phyloP scores from a whole-genome alignment of 441 rosid species.

The Euphorbia schlechtendalii region DNA sequence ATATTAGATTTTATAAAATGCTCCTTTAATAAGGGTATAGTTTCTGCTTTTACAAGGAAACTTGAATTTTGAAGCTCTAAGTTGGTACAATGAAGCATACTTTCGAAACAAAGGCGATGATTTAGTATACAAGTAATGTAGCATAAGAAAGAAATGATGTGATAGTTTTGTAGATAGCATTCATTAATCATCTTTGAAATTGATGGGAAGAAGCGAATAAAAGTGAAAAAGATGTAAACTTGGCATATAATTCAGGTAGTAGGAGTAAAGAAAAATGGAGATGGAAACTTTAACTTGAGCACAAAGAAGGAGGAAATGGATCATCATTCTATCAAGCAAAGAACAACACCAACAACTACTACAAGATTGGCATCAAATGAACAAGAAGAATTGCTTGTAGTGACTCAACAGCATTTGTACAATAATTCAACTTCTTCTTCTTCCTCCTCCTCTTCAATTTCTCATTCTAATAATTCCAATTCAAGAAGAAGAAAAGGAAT shows the following conservation, averaged over 20 bases:
- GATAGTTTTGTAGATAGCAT: background rate
- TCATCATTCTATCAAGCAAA: constrained; percentile 26
- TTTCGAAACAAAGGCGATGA: no score
- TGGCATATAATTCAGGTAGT: constrained; percentile 34
- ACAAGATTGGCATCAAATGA: constrained; percentile 29
- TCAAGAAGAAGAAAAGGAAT: constrained; percentile 80
- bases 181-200: no score
- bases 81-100: no score
- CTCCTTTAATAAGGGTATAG: no score
- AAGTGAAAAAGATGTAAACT: background rate
- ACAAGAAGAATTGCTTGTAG: constrained; percentile 59
- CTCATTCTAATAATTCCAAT: constrained; percentile 36
- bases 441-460: constrained; percentile 25
- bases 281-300: constrained; percentile 31
- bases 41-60: no score
- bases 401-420: constrained; percentile 40
- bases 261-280: constrained; percentile 52
- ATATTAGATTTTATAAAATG: no score
- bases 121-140: no score
- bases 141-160: background rate
- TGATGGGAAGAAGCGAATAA: background rate
- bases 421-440: constrained; percentile 25
- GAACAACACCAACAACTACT: constrained; percentile 14
- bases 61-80: no score
- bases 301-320: constrained; percentile 27